A percentile compares a stretch with the other conserved stretches of the same genome.
These are phyloP conservation scores for Omphalotus olearius DNA, from an alignment of 1,284 basidiomycete genomes.

Conservation along the genomic window DNA sequence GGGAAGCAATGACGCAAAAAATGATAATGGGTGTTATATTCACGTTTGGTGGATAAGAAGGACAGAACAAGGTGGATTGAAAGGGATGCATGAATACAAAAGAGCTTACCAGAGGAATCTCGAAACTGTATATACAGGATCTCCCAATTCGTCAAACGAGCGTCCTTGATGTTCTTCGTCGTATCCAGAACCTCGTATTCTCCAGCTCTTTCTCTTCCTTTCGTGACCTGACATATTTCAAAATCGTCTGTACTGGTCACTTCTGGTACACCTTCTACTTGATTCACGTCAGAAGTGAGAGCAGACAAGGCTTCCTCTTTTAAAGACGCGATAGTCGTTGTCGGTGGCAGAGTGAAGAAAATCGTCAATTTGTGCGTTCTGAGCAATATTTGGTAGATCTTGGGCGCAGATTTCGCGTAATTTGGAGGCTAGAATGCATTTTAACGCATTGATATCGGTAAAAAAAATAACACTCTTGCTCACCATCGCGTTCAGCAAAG, in stretches of 20 bases:
- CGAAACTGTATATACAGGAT: conserved; percentile 61
- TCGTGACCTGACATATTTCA: conserved; percentile 53
- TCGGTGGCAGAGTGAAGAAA: conserved; percentile 50
- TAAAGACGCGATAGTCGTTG: conserved; percentile 48
- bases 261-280: conserved; percentile 40
- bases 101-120: conserved; percentile 49
- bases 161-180: conserved; percentile 41
- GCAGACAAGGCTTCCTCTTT: conserved; percentile 64
- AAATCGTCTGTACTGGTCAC: conserved; percentile 49
- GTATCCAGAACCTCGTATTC: conserved; percentile 50
- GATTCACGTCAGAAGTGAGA: conserved; percentile 43
- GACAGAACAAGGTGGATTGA: background rate
- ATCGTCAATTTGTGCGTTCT: conserved; percentile 70
- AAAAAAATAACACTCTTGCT: too few species aligned
- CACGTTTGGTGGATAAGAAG: background rate
- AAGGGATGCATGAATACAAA: background rate
- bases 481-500: conserved; percentile 1
- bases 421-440: conserved; percentile 14
- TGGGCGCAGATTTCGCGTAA: conserved; percentile 33
- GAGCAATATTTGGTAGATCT: conserved; percentile 59
- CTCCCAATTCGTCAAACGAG: conserved; percentile 57
- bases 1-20: background rate
- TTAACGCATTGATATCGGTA: too few species aligned
- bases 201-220: conserved; percentile 44
- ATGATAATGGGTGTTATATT: conserved; percentile 9